phyloP scores from a whole-genome alignment of 768 basidiomycete species.

The Hemileccinum impolitum region DNA sequence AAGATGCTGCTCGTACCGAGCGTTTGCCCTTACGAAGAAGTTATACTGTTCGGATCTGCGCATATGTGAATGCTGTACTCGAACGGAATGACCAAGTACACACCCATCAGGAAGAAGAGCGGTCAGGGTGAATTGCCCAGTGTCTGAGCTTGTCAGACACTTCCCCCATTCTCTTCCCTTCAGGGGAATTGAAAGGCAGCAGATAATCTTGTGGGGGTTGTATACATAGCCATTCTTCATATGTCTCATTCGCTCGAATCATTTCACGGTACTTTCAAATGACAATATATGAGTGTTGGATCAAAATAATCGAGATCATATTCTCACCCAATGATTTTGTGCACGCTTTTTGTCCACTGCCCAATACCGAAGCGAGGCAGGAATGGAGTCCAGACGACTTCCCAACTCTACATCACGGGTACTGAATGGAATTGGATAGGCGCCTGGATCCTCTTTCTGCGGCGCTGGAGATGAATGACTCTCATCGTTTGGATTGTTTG shows the following conservation, averaged over 20 bases:
- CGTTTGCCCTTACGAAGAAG: slow-evolving; percentile 2
- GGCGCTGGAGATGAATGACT: not conserved
- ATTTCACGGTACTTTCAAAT: slow-evolving; percentile 5
- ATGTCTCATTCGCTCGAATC: slow-evolving; percentile 8
- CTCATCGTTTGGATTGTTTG: not conserved
- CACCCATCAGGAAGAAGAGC: slow-evolving; percentile 8
- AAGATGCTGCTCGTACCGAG: slow-evolving; percentile 11
- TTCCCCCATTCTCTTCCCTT: slow-evolving; percentile 1
- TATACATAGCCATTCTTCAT: slow-evolving; percentile 16
- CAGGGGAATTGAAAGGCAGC: not conserved
- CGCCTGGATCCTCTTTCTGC: slow-evolving; percentile 12
- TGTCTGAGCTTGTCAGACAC: not conserved
- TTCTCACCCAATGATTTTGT: slow-evolving; percentile 11
- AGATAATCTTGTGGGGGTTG: slow-evolving; percentile 8
- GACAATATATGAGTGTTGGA: not conserved
- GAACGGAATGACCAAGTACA: not conserved
- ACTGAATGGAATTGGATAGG: slow-evolving; percentile 17
- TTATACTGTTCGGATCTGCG: slow-evolving; percentile 1
- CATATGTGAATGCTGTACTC: not conserved
- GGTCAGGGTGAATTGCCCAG: slow-evolving; percentile 7
- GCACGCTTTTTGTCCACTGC: not conserved
- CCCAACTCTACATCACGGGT: slow-evolving; percentile 3
- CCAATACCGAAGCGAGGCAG: slow-evolving; percentile 8
- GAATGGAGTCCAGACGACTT: slow-evolving; percentile 18
- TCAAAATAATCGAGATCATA: too few species aligned